Evolutionary conservation across 2,329 filamentous ascomycete species (phyloP), one percentile per base, ranked within the genome.

Genomic region (Pseudogymnoascus sp.): DNA sequence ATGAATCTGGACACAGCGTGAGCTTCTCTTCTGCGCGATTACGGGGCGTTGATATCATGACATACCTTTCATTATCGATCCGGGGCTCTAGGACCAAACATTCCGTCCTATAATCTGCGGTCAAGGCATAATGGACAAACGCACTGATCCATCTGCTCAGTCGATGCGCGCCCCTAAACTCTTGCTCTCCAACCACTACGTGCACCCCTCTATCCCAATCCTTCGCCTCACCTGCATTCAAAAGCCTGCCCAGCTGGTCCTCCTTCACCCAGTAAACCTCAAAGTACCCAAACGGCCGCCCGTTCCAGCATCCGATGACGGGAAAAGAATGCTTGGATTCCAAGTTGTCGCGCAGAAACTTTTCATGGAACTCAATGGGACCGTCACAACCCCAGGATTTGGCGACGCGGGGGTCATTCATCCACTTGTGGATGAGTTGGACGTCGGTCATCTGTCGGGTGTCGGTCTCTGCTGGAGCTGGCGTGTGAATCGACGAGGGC

Each of bases 201-300:
- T 99, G 94, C 16, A 97, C 77, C 0, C 94, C 94, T 5, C 94
- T 81, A 69, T 97, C 93, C 75, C 89, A 97, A 69, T 96, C 90
- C 6, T 83, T 84, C 0, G 86, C 84, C 3, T 83, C 81, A 22
- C 81, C 81, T 73, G 86, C 81, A n/a, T 36, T 49, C 3, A 95
- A 75, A 66, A 91, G 81, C 58, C 81, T 82, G 0, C 90, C 91
- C 0, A 99, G 74, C 0, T 80, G 77, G 71, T 97, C 94, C 72
- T 99, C 94, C 71, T 96, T 96, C 3, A 94, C 91, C 93, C 94
- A 99, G 77, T 99, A 99, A 35, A 99, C 83, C 77, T 99, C 94
- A 72, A 99, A 97, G 73, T 95, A 99, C 0, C 92, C 94, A 76
- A 97, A 99, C 0, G 93, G 93, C 64, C 93, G 88, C 9, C 91